Base-by-base conservation (phyloP, 2,329 filamentous ascomycete genomes). In the Capronia americana region DNA sequence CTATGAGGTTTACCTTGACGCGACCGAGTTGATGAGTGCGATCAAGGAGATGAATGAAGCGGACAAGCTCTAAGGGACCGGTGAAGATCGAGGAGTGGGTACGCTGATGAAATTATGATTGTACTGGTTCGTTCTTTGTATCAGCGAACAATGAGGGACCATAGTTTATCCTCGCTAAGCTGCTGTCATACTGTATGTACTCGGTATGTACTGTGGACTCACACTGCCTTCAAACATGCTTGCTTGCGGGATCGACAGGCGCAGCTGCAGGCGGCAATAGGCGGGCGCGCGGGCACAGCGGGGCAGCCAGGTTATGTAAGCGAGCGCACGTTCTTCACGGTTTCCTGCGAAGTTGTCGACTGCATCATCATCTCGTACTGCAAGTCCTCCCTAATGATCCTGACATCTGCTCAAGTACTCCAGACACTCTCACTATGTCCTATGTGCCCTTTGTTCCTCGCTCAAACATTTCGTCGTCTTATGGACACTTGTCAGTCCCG, bases 41-140 rank as follows among this genome's bases (percentile, higher is more conserved):
- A 69, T 69, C 57, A 61, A 61, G 44, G 63, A 66, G 60, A 66
- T 69, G 66, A 65, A 63, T 30, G 63, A 68, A 38, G 58, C 51
- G 10, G 57, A 44, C 38, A n/a, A 44, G 38, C 38, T n/a, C 20
- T 38, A 58, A 58, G 20, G 11, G 1, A n/a, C 14, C 10, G 23
- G 3, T 58, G 24, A 41, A 46, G 14, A 20, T 41, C n/a, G 34
- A 23, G 46, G 38, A 20, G 20, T 5, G 11, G 14, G 26, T 30
- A 44, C 5, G 38, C 14, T n/a, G 17, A n/a, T n/a, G 5, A 44
- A 7, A 0, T n/a, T 17, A 8, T 44, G 38, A 7, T 20, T 44
- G 38, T n/a, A n/a, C 17, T n/a, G 7, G 20, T 7, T 44, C 7
- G 17, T 44, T n/a, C 38, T 44, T 44, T n/a, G 38, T n/a, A 44